These are phyloP conservation scores for Coccinonectria pachysandricola DNA, from an alignment of 2,329 filamentous ascomycete genomes.

Conservation along the genomic window DNA sequence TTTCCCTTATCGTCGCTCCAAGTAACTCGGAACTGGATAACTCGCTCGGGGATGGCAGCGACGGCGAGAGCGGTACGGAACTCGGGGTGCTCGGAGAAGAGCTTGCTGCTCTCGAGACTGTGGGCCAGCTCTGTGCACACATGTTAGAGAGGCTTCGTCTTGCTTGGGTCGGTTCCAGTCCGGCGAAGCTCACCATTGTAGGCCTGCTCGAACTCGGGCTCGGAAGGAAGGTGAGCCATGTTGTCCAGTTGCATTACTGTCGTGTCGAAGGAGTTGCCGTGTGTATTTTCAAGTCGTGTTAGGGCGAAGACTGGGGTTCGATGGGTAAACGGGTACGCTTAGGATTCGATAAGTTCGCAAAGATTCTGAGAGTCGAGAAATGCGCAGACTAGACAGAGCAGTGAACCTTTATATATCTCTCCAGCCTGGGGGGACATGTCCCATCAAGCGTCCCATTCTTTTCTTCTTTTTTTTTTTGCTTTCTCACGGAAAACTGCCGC, in stretches of 20 bases:
- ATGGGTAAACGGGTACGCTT: no score
- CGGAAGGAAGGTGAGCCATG: constrained; percentile 76
- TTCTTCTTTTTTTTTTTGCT: no score
- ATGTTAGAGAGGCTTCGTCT: constrained; percentile 2
- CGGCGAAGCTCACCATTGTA: constrained; percentile 63
- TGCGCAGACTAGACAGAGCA: no score
- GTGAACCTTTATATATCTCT: no score
- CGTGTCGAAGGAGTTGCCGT: no score
- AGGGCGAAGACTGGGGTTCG: no score
- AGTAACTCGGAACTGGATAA: constrained; percentile 94
- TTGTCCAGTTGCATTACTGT: constrained; percentile 14
- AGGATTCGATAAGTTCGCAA: no score
- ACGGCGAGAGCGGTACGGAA: constrained; percentile 86
- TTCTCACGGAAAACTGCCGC: no score
- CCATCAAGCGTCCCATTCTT: no score
- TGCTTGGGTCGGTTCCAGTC: constrained; percentile 1
- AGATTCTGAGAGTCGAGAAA: no score
- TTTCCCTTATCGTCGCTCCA: constrained; percentile 93
- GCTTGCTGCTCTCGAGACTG: constrained; percentile 84
- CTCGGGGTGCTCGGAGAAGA: constrained; percentile 91
- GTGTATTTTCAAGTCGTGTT: no score
- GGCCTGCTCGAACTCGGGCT: constrained; percentile 98
- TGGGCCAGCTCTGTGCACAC: constrained; percentile 67
- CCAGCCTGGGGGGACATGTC: no score
- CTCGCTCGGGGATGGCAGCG: constrained; percentile 81